phyloP scores from a whole-genome alignment of 805 yeast species.

The Wickerhamiella spandovensis region DNA sequence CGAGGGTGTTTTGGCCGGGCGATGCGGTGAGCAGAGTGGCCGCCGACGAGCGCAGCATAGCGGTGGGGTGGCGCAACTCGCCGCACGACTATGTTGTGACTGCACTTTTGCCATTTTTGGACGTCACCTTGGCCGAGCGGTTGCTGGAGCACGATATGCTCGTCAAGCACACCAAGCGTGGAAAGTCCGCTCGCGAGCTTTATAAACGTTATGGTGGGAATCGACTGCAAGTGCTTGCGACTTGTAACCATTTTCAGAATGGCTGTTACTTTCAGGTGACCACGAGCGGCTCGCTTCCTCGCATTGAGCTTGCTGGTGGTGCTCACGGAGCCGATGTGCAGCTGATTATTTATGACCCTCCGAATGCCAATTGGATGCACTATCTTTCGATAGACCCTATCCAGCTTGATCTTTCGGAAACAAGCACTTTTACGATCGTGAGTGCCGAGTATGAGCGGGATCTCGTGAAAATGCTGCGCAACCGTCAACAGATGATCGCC shows the following conservation, averaged over 20 bases:
- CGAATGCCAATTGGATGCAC: slow-evolving; percentile 56
- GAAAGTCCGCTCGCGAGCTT: slow-evolving; percentile 9
- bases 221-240: slow-evolving; percentile 12
- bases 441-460: slow-evolving; percentile 8
- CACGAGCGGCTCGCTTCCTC: background rate
- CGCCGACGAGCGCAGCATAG: slow-evolving; percentile 2
- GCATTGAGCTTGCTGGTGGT: background rate
- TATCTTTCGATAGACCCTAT: slow-evolving; percentile 69
- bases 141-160: slow-evolving; percentile 12
- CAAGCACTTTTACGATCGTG: slow-evolving; percentile 1
- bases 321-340: slow-evolving; percentile 9
- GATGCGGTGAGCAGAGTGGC: background rate
- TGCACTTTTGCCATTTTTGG: slow-evolving; percentile 11
- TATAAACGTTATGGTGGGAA: slow-evolving; percentile 10
- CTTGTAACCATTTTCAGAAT: slow-evolving; percentile 4
- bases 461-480: slow-evolving; percentile 1
- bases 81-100: slow-evolving; percentile 13
- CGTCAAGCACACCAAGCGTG: slow-evolving; percentile 3
- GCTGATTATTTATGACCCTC: slow-evolving; percentile 54
- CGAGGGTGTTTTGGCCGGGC: slow-evolving; percentile 10
- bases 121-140: slow-evolving; percentile 7
- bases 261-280: slow-evolving; percentile 2
- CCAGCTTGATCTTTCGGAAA: slow-evolving; percentile 34
- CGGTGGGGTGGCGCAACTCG: slow-evolving; percentile 16
- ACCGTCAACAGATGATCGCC: slow-evolving; percentile 7